Conservation (phyloP, 306 rosid genomes). For the Arachis hypogaea region DNA sequence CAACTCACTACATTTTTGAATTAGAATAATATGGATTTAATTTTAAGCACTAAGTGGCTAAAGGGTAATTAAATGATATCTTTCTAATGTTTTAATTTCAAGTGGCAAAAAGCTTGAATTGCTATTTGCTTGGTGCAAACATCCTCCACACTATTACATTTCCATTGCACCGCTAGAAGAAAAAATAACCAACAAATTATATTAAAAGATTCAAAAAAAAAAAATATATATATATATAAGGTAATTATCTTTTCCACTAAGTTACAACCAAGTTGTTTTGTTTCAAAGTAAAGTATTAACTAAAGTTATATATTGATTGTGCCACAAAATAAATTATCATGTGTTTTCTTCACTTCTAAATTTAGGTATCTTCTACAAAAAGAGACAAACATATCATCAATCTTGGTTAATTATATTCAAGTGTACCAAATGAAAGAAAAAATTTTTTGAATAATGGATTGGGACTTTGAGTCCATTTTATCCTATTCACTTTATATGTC, state of each 20-base stretch:
- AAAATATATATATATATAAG: not conserved
- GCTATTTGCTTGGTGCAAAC: constrained; percentile 30
- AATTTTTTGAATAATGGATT: too few relatives aligned
- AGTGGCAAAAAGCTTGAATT: constrained; percentile 11
- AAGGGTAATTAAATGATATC: not conserved
- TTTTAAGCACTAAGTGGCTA: constrained; percentile 24
- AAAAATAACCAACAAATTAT: not conserved
- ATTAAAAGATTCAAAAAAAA: constrained; percentile 13
- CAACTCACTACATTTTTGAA: not conserved
- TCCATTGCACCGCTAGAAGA: constrained; percentile 30
- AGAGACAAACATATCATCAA: not conserved
- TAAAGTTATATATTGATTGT: not conserved
- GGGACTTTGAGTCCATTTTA: too few relatives aligned
- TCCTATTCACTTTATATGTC: too few relatives aligned
- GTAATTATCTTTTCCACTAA: constrained; percentile 9
- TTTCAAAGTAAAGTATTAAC: too few relatives aligned
- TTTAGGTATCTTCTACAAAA: not conserved
- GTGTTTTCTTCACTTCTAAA: constrained; percentile 19
- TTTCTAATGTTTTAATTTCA: not conserved
- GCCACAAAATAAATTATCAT: not conserved
- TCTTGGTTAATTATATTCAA: too few relatives aligned
- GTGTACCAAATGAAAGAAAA: too few relatives aligned
- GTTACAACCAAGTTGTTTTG: constrained; percentile 29
- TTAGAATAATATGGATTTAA: constrained; percentile 18
- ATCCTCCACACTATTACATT: constrained; percentile 28